Evolutionary conservation across 1,284 basidiomycete genomes (phyloP), one percentile per base, ranked within the genome.

Genomic region (Cutaneotrichosporon mucoides): DNA sequence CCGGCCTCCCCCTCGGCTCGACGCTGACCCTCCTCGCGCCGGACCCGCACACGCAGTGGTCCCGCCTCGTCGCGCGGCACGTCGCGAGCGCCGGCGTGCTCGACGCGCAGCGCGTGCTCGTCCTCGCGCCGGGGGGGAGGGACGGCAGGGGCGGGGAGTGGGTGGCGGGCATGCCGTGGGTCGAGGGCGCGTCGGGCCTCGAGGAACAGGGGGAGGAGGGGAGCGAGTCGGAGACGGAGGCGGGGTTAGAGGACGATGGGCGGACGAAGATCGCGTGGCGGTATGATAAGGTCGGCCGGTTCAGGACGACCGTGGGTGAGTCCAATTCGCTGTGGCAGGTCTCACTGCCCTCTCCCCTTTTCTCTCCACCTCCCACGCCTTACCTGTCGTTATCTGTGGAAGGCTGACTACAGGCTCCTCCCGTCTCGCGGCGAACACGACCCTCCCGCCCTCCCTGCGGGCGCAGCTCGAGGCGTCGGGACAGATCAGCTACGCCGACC

Each of bases 281-380:
- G 70, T 99, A 99, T 76, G 89, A 91, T 69, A 83, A 86, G 62
- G 89, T 96, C 89, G 90, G 88, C 78, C 87, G 84, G 76, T 95
- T 95, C 76, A 86, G 89, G 78, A 96, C 92, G 1, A 92, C 90
- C 1, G 86, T 95, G 35, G 62, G 69, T 62, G 52, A 65, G 66
- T 24, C 24, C 24, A 24, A 24, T 24, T 24, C 24, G 24, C 24
- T 24, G 24, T 24, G 6, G 16, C n/a, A 24, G 24, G 24, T 24
- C 24, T 24, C 24, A 24, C 24, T 24, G 24, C 24, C 24, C 24
- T 24, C 24, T 24, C 24, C 24, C 24, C 24, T 24, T 24, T 24
- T 24, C 24, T 24, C 24, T 24, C 24, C 24, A 24, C 24, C 24
- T 24, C 24, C 24, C 24, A 24, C 24, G 24, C 24, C 24, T 24